A percentile compares a stretch with the other conserved stretches of the same genome.
Evolutionary conservation across 495 filamentous ascomycete species (phyloP).

Genomic region (Aspergillus steynii): DNA sequence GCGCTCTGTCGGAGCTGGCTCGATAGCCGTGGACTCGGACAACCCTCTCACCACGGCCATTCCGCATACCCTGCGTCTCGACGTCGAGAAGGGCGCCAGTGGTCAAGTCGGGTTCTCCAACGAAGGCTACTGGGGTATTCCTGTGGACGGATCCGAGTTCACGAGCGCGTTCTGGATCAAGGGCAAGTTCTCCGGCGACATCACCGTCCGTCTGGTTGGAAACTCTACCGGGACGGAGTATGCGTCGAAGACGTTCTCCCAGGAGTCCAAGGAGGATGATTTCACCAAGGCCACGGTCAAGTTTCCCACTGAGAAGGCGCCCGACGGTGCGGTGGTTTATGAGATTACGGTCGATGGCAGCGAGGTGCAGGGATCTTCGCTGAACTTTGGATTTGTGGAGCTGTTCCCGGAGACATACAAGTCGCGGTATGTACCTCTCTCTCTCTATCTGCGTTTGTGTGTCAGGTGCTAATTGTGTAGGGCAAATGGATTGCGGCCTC

Average conservation of each 20-base stretch:
- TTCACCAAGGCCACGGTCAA: slow-evolving; percentile 30
- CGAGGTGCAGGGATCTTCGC: slow-evolving; percentile 37
- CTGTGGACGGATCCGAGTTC: slow-evolving; percentile 45
- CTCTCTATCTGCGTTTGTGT: too few species aligned
- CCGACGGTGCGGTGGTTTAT: slow-evolving; percentile 62
- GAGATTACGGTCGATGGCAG: slow-evolving; percentile 53
- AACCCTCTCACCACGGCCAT: slow-evolving; percentile 59
- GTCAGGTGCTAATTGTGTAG: slow-evolving; percentile 21
- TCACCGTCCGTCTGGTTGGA: slow-evolving; percentile 26
- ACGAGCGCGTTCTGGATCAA: slow-evolving; percentile 58
- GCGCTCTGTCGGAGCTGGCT: slow-evolving; percentile 48
- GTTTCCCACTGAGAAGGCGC: slow-evolving; percentile 43
- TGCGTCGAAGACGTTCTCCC: slow-evolving; percentile 21
- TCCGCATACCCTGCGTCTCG: slow-evolving; percentile 56
- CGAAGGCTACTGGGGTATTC: slow-evolving; percentile 61
- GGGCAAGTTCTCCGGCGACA: slow-evolving; percentile 26
- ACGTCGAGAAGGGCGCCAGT: slow-evolving; percentile 29
- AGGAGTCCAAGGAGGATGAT: slow-evolving; percentile 18
- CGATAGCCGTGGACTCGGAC: slow-evolving; percentile 49
- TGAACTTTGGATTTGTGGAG: slow-evolving; percentile 62
- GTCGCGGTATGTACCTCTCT: slow-evolving; percentile 12
- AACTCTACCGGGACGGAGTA: slow-evolving; percentile 25
- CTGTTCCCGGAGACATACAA: slow-evolving; percentile 66
- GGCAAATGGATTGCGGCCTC: slow-evolving; percentile 56
- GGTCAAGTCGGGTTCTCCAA: slow-evolving; percentile 54